These are phyloP conservation scores for Trichoderma semiorbis DNA, from an alignment of 2,329 filamentous ascomycete species.

Conservation along the genomic window DNA sequence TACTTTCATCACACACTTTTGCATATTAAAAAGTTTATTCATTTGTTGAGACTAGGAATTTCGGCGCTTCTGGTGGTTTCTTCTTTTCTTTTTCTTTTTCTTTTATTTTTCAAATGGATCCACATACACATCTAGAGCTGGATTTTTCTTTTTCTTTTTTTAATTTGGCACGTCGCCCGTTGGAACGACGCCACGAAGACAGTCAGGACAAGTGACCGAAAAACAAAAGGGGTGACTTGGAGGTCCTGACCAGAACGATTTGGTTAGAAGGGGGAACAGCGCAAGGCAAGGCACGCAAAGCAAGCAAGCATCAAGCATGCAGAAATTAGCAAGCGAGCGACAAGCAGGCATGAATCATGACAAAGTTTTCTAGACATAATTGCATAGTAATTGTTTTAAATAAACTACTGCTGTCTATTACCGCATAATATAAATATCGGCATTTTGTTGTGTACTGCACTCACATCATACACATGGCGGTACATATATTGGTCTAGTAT, in stretches of 20 bases:
- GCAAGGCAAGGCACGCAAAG: not conserved
- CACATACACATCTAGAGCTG: slow-evolving; percentile 1
- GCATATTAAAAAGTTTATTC: not conserved
- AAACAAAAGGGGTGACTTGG: not conserved
- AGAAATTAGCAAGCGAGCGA: not conserved
- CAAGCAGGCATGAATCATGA: slow-evolving; percentile 10
- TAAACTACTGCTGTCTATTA: not conserved
- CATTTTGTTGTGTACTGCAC: not conserved
- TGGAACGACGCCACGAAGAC: not conserved
- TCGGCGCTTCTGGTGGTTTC: not conserved
- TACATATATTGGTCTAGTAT: too few species aligned
- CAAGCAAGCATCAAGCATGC: not conserved
- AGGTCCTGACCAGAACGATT: not conserved
- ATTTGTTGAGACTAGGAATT: not conserved
- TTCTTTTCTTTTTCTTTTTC: not conserved
- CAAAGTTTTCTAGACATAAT: not conserved
- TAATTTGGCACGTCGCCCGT: not conserved
- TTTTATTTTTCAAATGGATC: not conserved
- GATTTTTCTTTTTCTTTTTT: not conserved
- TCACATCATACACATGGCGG: not conserved
- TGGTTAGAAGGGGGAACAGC: not conserved
- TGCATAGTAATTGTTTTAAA: not conserved
- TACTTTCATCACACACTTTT: not conserved
- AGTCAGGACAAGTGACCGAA: not conserved
- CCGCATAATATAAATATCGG: not conserved